These are phyloP conservation scores for Aquilaria sinensis DNA, from an alignment of 345 rosid genomes.

Conservation along the genomic window DNA sequence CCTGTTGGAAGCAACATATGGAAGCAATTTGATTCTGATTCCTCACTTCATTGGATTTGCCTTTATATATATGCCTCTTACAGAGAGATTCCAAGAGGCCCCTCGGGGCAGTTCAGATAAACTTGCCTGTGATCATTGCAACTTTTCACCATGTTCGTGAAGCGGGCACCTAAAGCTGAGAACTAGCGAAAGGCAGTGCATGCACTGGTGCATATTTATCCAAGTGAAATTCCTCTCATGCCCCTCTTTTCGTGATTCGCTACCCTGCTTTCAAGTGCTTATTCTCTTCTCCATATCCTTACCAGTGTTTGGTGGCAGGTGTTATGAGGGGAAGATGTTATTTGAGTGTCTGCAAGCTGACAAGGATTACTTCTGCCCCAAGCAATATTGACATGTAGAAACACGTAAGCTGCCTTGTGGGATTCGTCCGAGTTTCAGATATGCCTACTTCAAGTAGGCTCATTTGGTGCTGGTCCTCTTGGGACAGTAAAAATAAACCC, in stretches of 20 bases:
- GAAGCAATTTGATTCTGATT: slow-evolving; percentile 17
- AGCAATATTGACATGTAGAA: slow-evolving; percentile 6
- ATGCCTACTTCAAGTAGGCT: slow-evolving; percentile 44
- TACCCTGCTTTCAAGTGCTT: slow-evolving; percentile 26
- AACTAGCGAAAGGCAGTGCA: slow-evolving; percentile 4
- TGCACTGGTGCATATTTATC: slow-evolving; percentile 18
- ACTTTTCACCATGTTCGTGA: slow-evolving; percentile 18
- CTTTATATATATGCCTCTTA: slow-evolving; percentile 9
- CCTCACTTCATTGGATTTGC: slow-evolving; percentile 7
- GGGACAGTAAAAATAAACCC: slow-evolving; percentile 30
- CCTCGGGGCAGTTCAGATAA: slow-evolving; percentile 19
- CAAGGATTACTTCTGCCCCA: slow-evolving; percentile 16
- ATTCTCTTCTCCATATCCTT: slow-evolving; percentile 30
- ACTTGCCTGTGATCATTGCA: slow-evolving; percentile 6
- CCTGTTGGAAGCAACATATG: slow-evolving; percentile 14
- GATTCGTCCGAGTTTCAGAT: slow-evolving; percentile 23
- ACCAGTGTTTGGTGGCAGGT: slow-evolving; percentile 9
- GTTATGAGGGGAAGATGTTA: slow-evolving; percentile 31
- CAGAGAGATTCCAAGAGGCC: slow-evolving; percentile 26
- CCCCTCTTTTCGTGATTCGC: slow-evolving; percentile 37
- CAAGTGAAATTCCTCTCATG: slow-evolving; percentile 15
- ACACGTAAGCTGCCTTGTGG: background rate
- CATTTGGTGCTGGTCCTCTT: slow-evolving; percentile 25
- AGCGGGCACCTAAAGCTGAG: slow-evolving; percentile 10
- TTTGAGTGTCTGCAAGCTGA: slow-evolving; percentile 16